Percentiles rank a stretch among this genome's conserved stretches.
Evolutionary conservation across 257 asterid genomes (phyloP).

Genomic region (Solanum chilense): DNA sequence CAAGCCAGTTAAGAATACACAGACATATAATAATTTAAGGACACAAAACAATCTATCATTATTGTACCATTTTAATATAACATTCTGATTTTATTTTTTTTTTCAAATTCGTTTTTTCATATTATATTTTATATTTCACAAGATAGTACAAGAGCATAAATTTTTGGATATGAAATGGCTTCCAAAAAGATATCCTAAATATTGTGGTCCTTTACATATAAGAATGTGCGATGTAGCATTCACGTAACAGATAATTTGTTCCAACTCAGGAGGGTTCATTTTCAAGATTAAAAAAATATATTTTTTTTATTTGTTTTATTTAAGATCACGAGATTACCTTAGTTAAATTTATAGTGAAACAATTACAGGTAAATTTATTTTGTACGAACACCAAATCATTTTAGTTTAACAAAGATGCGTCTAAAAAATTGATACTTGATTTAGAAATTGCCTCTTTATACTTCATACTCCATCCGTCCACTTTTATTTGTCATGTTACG

Average conservation of each 20-base stretch:
- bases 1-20: not conserved
- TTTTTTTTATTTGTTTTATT: not conserved
- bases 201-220: not conserved
- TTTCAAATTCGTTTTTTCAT: too few species aligned
- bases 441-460: too few species aligned
- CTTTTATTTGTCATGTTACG: too few species aligned
- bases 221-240: not conserved
- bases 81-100: too few species aligned
- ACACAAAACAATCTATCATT: not conserved
- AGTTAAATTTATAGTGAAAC: not conserved
- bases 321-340: not conserved
- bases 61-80: not conserved
- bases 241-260: not conserved
- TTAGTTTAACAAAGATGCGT: not conserved
- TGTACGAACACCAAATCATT: not conserved
- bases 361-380: not conserved
- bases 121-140: not conserved
- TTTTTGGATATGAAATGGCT: not conserved
- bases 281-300: not conserved
- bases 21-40: not conserved
- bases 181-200: not conserved
- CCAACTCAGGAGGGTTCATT: not conserved
- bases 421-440: not conserved
- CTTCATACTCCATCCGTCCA: too few species aligned
- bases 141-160: not conserved